Conservation (phyloP, 495 filamentous ascomycete species). For the Daldinia bambusicola region DNA sequence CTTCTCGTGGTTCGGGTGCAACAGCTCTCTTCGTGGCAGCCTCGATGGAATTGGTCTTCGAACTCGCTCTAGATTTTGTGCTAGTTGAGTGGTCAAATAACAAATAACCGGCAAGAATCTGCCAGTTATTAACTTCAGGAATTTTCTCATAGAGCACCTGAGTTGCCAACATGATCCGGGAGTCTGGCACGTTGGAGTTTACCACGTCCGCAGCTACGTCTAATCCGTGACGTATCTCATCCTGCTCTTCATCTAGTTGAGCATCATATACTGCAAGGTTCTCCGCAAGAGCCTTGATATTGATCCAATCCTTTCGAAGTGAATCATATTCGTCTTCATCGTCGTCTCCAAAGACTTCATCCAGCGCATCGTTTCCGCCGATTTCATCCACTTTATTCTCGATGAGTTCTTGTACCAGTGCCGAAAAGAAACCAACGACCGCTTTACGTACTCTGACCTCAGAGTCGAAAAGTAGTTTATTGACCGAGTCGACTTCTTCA, state of each 20-base stretch:
- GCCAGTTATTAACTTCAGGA: constrained; percentile 83
- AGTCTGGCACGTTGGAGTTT: constrained; percentile 70
- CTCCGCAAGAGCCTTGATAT: constrained; percentile 88
- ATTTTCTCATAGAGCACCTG: constrained; percentile 85
- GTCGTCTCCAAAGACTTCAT: constrained; percentile 78
- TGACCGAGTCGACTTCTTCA: constrained; percentile 85
- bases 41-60: constrained; percentile 58
- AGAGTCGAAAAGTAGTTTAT: constrained; percentile 85
- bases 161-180: constrained; percentile 84
- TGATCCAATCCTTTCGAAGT: constrained; percentile 85
- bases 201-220: constrained; percentile 61
- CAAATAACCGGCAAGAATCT: constrained; percentile 86
- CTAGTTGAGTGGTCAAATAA: constrained; percentile 86
- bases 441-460: constrained; percentile 86
- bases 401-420: constrained; percentile 82
- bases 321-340: constrained; percentile 78
- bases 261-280: constrained; percentile 81
- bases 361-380: constrained; percentile 65
- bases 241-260: constrained; percentile 58
- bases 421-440: constrained; percentile 87
- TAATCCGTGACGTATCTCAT: constrained; percentile 53
- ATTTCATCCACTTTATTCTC: constrained; percentile 85
- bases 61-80: constrained; percentile 53
- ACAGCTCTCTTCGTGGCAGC: constrained; percentile 70
- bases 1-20: constrained; percentile 79